Evolutionary conservation across 2,329 filamentous ascomycete species (phyloP).

Genomic region (Diaporthe aspalathi): DNA sequence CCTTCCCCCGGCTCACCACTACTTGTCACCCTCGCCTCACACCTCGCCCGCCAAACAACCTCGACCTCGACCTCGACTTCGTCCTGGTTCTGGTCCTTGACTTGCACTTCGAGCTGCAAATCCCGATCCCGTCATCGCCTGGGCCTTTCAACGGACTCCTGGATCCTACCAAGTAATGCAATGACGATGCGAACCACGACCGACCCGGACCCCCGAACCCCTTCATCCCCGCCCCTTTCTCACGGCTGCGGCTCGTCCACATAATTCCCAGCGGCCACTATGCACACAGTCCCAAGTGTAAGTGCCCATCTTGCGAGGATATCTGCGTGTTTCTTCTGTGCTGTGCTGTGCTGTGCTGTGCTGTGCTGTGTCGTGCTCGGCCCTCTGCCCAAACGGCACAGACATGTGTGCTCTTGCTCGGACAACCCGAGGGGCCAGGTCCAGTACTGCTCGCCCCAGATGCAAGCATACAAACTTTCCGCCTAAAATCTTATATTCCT

Average conservation of each 20-base stretch:
- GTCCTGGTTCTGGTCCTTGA: too few relatives aligned
- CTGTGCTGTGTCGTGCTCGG: conserved; percentile 23
- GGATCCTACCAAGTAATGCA: conserved; percentile 45
- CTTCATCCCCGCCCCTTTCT: conserved; percentile 46
- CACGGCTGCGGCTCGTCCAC: conserved; percentile 47
- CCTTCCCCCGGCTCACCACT: conserved; percentile 20
- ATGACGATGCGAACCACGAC: conserved; percentile 54
- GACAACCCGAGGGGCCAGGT: background rate
- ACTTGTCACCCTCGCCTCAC: conserved; percentile 3
- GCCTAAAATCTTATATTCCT: conserved; percentile 10
- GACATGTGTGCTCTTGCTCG: conserved; percentile 21
- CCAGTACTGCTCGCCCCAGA: background rate
- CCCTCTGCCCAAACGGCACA: conserved; percentile 7
- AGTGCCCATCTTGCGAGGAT: conserved; percentile 46
- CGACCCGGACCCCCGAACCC: conserved; percentile 47
- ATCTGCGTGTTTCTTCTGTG: background rate
- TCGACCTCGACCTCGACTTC: background rate
- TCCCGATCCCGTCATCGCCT: conserved; percentile 9
- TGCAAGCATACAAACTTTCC: conserved; percentile 3
- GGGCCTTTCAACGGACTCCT: conserved; percentile 13
- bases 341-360: too few relatives aligned
- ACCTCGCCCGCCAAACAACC: background rate
- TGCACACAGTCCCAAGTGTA: conserved; percentile 59
- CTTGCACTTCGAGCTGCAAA: conserved; percentile 7
- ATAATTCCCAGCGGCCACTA: conserved; percentile 48